Conservation (phyloP, 805 yeast genomes). For the Ogataea neopini region DNA sequence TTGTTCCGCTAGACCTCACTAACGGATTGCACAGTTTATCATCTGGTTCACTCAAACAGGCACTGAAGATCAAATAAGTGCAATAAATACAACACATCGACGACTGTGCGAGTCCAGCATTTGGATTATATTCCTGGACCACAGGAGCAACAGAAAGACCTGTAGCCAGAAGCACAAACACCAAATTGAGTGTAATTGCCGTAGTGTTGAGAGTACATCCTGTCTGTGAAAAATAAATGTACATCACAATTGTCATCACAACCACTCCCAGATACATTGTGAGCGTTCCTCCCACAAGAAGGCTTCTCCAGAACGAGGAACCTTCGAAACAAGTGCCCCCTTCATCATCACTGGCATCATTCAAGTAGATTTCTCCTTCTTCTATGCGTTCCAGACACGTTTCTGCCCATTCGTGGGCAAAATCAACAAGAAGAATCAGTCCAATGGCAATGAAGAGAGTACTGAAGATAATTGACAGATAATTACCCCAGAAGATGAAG, state of each 20-base stretch:
- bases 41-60: conserved; percentile 96
- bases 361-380: conserved; percentile 59
- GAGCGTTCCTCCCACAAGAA: conserved; percentile 84
- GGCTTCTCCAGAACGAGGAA: conserved; percentile 70
- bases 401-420: conserved; percentile 99
- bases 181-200: conserved; percentile 75
- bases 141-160: conserved; percentile 73
- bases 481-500: conserved; percentile 88
- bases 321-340: conserved; percentile 36
- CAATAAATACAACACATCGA: conserved; percentile 95
- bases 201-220: conserved; percentile 90
- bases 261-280: conserved; percentile 78
- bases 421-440: conserved; percentile 85
- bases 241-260: conserved; percentile 76
- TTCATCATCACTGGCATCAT: conserved; percentile 47
- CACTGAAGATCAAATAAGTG: conserved; percentile 86
- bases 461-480: conserved; percentile 81
- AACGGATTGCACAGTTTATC: conserved; percentile 90
- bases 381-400: conserved; percentile 90
- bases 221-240: conserved; percentile 72
- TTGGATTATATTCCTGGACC: conserved; percentile 90
- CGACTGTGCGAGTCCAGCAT: conserved; percentile 94
- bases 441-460: conserved; percentile 88
- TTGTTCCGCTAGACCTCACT: conserved; percentile 83
- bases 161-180: conserved; percentile 65